Conservation (phyloP, 1,284 basidiomycete species). For the Cryptococcus sp. region DNA sequence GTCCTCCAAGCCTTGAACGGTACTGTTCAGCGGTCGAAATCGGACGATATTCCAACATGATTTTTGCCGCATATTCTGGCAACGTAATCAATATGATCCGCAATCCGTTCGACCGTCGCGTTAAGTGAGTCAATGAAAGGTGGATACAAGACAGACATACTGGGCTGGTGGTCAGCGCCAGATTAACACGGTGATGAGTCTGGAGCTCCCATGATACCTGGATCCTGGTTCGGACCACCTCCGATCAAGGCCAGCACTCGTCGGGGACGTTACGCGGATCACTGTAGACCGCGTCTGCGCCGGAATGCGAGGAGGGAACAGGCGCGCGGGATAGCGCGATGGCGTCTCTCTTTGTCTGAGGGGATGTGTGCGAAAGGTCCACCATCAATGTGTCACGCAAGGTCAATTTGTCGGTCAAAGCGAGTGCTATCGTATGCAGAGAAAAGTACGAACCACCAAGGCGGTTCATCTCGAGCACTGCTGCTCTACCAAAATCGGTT, state of each 20-base stretch:
- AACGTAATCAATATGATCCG: conserved; percentile 81
- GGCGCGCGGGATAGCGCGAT: conserved; percentile 67
- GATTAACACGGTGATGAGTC: too few relatives aligned
- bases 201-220: conserved; percentile 61
- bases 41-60: conserved; percentile 57
- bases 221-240: conserved; percentile 61
- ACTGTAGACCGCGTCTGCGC: conserved; percentile 66
- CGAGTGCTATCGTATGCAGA: background rate
- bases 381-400: conserved; percentile 59
- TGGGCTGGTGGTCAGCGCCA: background rate
- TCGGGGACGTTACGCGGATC: conserved; percentile 68
- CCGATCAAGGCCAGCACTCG: conserved; percentile 66
- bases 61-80: conserved; percentile 64
- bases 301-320: conserved; percentile 82
- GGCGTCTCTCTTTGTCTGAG: conserved; percentile 65
- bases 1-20: conserved; percentile 61
- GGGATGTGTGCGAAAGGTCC: conserved; percentile 79
- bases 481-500: conserved; percentile 56
- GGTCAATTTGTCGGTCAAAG: background rate
- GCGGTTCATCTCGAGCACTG: conserved; percentile 81
- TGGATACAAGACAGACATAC: conserved; percentile 57
- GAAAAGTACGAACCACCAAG: conserved; percentile 61
- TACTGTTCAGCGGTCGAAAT: conserved; percentile 62
- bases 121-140: conserved; percentile 27
- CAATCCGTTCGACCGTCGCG: conserved; percentile 61